These are phyloP conservation scores for Aegilops longissima DNA, from an alignment of 176 grass and related monocot species.

Conservation along the genomic window DNA sequence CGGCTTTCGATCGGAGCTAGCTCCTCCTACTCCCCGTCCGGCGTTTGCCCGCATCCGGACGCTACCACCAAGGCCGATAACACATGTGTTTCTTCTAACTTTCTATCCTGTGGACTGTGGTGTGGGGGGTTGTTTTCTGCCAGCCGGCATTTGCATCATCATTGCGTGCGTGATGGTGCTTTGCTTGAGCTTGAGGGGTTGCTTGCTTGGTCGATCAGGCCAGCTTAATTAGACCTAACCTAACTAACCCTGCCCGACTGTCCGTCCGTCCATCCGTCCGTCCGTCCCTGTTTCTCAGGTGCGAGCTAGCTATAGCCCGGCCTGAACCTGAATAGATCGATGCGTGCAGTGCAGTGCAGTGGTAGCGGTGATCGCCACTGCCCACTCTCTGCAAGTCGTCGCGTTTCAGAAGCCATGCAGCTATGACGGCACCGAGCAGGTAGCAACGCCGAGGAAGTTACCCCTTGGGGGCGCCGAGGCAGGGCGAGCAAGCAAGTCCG, in stretches of 20 bases:
- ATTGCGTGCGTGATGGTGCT: slow-evolving; percentile 20
- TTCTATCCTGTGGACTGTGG: no score
- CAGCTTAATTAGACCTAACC: slow-evolving; percentile 17
- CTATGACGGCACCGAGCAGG: not conserved
- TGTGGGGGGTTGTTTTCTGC: not conserved
- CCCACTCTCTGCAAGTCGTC: no score
- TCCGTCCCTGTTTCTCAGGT: slow-evolving; percentile 11
- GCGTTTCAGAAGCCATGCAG: not conserved
- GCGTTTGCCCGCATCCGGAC: not conserved
- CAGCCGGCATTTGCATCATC: slow-evolving; percentile 8
- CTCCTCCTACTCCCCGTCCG: not conserved
- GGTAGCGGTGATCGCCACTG: no score
- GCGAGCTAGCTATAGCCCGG: not conserved
- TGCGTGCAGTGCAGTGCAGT: not conserved
- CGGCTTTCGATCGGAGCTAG: not conserved
- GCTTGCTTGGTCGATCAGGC: slow-evolving; percentile 29
- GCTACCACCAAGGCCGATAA: not conserved
- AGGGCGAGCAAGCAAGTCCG: slow-evolving; percentile 28
- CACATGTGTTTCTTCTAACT: not conserved
- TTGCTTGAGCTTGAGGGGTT: slow-evolving; percentile 19
- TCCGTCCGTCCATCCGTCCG: not conserved
- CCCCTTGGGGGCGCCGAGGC: not conserved
- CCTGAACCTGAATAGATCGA: not conserved
- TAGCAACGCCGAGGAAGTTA: slow-evolving; percentile 14
- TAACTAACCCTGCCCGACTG: not conserved